A percentile compares a stretch with the other conserved stretches of the same genome.
Evolutionary conservation across 2,329 filamentous ascomycete genomes (phyloP).

Genomic region (Colletotrichum sp.): DNA sequence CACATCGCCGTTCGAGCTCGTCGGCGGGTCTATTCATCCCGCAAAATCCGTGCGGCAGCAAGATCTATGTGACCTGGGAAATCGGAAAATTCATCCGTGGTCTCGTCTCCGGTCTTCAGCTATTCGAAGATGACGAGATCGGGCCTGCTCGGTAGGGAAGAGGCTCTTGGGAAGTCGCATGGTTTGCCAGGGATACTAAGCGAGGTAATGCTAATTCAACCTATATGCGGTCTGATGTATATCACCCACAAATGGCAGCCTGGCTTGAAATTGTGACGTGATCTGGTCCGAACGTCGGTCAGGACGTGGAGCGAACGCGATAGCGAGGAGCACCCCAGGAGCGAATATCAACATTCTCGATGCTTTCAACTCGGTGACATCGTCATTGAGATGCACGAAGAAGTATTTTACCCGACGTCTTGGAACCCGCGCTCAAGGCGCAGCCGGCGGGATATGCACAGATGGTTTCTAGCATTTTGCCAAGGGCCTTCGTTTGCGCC

Average conservation of each 20-base stretch:
- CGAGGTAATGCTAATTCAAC: neutral
- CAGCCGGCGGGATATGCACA: neutral
- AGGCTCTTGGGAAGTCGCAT: neutral
- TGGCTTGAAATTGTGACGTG: neutral
- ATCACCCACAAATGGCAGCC: too few species aligned
- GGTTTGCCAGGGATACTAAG: neutral
- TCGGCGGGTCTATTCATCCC: neutral
- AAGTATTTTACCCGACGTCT: neutral
- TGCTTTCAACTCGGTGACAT: rapidly evolving
- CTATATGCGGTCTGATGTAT: neutral
- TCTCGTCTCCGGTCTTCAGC: neutral
- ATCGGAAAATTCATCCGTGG: neutral
- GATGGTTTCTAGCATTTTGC: neutral
- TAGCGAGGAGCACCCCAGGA: neutral
- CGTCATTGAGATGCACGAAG: neutral
- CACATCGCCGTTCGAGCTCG: neutral
- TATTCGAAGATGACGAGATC: neutral
- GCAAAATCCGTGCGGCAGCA: neutral
- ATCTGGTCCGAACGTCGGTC: neutral
- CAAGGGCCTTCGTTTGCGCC: neutral
- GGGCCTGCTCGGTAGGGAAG: neutral
- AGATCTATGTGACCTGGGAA: neutral
- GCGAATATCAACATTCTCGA: rapidly evolving
- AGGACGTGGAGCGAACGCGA: neutral
- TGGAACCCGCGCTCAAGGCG: neutral